Evolutionary conservation across 2,329 filamentous ascomycete genomes (phyloP).

Genomic region (Cladophialophora psammophila): DNA sequence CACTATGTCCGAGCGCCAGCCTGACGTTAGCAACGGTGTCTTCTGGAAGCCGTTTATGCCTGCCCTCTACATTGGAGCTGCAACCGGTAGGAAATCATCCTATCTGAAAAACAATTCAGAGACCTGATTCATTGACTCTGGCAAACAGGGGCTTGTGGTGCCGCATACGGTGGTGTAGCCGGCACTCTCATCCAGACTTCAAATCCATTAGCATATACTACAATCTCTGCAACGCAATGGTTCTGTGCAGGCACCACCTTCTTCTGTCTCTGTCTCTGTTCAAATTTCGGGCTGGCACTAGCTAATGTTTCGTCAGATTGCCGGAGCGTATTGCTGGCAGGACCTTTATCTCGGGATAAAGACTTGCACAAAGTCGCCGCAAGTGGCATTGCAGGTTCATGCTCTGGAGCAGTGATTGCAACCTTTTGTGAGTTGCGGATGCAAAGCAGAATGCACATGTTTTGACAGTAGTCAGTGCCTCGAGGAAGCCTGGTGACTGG

Average conservation of each 20-base stretch:
- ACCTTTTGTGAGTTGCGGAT: slow-evolving; percentile 33
- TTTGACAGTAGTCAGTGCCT: slow-evolving; percentile 26
- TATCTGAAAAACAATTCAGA: not conserved
- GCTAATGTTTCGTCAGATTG: slow-evolving; percentile 19
- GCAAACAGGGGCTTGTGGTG: slow-evolving; percentile 63
- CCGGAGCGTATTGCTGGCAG: slow-evolving; percentile 23
- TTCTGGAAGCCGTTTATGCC: slow-evolving; percentile 37
- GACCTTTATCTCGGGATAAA: slow-evolving; percentile 37
- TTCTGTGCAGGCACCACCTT: slow-evolving; percentile 78
- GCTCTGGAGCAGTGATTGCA: slow-evolving; percentile 33
- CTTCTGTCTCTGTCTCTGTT: slow-evolving; percentile 65
- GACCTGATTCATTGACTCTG: slow-evolving; percentile 22
- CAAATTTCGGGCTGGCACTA: not conserved
- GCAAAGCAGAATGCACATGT: not conserved
- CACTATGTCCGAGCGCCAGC: not conserved
- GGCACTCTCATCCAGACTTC: slow-evolving; percentile 74
- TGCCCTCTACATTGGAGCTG: slow-evolving; percentile 66
- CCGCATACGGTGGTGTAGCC: slow-evolving; percentile 70
- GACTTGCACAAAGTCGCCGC: slow-evolving; percentile 38
- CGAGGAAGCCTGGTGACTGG: slow-evolving; percentile 33
- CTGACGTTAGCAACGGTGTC: not conserved
- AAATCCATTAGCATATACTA: slow-evolving; percentile 72
- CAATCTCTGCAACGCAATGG: slow-evolving; percentile 79
- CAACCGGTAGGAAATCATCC: slow-evolving; percentile 58
- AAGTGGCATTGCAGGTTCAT: slow-evolving; percentile 37